Conservation (phyloP, 306 rosid species). For the Betula pendula region DNA sequence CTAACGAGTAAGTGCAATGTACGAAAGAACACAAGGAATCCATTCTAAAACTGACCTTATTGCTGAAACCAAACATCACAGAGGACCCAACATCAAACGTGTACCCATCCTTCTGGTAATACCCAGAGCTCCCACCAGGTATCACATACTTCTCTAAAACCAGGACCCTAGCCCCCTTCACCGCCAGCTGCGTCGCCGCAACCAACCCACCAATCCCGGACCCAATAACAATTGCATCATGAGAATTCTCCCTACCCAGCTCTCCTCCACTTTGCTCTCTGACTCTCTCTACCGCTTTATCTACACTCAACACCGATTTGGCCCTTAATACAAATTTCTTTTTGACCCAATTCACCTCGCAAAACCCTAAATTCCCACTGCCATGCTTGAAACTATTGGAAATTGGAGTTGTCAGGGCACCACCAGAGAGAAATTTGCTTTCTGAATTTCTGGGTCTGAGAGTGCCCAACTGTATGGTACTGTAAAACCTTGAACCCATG, state of each 20-base stretch:
- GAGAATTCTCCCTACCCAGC: constrained; percentile 25
- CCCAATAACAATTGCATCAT: constrained; percentile 92
- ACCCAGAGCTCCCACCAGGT: constrained; percentile 98
- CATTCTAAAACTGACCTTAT: constrained; percentile 57
- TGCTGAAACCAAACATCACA: constrained; percentile 97
- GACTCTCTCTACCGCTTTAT: constrained; percentile 44
- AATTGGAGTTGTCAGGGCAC: constrained; percentile 1
- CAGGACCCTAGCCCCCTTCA: constrained; percentile 86
- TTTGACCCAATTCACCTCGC: constrained; percentile 20
- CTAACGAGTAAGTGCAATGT: constrained; percentile 8
- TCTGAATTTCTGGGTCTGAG: background rate
- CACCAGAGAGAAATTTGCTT: constrained; percentile 4
- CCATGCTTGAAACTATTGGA: background rate
- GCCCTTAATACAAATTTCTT: constrained; percentile 36
- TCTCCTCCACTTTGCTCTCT: constrained; percentile 33
- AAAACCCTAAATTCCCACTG: constrained; percentile 13
- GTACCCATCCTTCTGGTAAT: constrained; percentile 79
- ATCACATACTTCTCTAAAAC: constrained; percentile 94
- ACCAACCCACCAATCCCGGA: constrained; percentile 96
- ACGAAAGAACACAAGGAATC: constrained; percentile 7
- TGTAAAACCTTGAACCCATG: constrained; percentile 23
- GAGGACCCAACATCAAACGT: constrained; percentile 97
- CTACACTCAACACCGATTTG: constrained; percentile 37
- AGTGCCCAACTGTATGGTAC: background rate
- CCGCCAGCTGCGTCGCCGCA: constrained; percentile 91